A percentile compares a stretch with the other conserved stretches of the same genome.
Evolutionary conservation across 2,329 filamentous ascomycete genomes (phyloP).

Genomic region (Proliferodiscus dingleyae): DNA sequence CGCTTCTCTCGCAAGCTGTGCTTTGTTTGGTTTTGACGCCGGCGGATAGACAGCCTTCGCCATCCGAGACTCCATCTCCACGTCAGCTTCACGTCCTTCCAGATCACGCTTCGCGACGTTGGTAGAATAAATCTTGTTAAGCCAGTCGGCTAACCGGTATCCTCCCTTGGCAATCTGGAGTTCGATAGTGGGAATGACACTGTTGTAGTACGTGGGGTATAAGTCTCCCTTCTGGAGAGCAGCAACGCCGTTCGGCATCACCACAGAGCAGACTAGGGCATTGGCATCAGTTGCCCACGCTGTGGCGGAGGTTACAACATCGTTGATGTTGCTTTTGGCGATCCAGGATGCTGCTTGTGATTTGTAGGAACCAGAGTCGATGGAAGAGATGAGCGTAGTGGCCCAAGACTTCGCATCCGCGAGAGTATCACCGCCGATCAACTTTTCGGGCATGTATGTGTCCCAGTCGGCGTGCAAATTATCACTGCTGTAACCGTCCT

Average conservation of each 20-base stretch:
- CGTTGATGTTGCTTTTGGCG: constrained; percentile 11
- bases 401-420: constrained; percentile 51
- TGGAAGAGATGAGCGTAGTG: constrained; percentile 48
- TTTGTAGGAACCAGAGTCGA: constrained; percentile 51
- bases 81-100: too few species aligned
- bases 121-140: not conserved
- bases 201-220: constrained; percentile 56
- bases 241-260: constrained; percentile 57
- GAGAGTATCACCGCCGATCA: constrained; percentile 50
- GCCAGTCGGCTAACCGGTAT: constrained; percentile 39
- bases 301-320: constrained; percentile 38
- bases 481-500: too few species aligned
- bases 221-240: constrained; percentile 53
- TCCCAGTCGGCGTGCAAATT: constrained; percentile 41
- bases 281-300: constrained; percentile 63
- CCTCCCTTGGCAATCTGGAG: constrained; percentile 63
- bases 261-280: constrained; percentile 53
- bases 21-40: too few species aligned
- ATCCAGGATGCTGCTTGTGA: constrained; percentile 17
- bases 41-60: too few species aligned
- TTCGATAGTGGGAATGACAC: constrained; percentile 58
- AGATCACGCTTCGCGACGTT: too few species aligned
- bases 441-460: constrained; percentile 60
- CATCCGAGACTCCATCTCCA: too few species aligned
- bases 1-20: too few species aligned